These are phyloP conservation scores for Stentor roeselii DNA, from an alignment of 73 alveolate species.

Conservation along the genomic window DNA sequence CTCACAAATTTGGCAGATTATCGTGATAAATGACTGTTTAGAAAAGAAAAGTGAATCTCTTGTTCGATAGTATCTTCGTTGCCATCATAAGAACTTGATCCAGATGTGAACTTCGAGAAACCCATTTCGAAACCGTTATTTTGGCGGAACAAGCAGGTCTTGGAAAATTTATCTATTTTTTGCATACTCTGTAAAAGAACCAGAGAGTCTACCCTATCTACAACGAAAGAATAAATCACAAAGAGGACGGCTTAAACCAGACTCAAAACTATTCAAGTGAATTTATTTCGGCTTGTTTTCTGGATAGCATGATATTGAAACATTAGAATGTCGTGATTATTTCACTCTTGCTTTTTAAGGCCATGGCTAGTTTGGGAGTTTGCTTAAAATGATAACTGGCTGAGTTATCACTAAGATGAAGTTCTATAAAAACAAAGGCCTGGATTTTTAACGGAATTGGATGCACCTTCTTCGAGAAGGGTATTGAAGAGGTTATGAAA, in stretches of 20 bases:
- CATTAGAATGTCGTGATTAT: constrained; percentile 13
- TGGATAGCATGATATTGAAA: constrained; percentile 6
- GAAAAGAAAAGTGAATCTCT: constrained; percentile 1
- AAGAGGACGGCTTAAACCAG: neutral
- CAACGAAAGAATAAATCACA: constrained; percentile 3
- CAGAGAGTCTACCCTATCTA: constrained; percentile 12
- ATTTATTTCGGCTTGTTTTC: neutral
- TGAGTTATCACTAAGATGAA: constrained; percentile 7
- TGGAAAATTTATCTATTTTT: neutral
- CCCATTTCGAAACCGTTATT: neutral
- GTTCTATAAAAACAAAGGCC: neutral
- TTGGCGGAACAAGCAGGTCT: neutral
- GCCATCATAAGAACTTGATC: constrained; percentile 13
- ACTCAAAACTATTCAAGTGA: neutral
- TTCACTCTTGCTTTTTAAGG: neutral
- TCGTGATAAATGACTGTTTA: neutral
- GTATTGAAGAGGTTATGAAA: constrained; percentile 9
- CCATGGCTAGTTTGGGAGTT: neutral
- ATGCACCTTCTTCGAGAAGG: neutral
- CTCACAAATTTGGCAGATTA: neutral
- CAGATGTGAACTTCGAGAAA: constrained; percentile 32
- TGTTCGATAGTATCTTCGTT: neutral
- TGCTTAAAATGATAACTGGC: neutral
- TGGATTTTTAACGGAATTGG: neutral
- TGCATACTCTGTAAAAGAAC: neutral